Percentiles rank a stretch among this genome's conserved stretches.
phyloP scores from a whole-genome alignment of 495 filamentous ascomycete species.

The Mycothermus thermophilus region DNA sequence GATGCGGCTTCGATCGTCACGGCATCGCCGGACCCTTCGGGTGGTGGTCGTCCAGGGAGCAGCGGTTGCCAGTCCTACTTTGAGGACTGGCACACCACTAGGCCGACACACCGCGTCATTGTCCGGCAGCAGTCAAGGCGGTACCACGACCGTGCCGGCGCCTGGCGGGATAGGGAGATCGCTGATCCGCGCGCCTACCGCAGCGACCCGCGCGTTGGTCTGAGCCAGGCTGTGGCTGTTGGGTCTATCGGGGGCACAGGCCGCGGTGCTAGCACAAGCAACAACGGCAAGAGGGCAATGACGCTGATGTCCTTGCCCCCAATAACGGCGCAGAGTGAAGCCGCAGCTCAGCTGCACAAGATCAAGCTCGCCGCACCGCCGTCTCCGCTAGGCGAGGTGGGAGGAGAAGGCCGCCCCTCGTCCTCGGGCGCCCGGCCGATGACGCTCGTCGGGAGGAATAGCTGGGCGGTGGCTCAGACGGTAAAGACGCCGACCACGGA shows the following conservation, averaged over 20 bases:
- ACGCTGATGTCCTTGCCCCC: too few species aligned
- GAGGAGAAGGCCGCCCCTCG: constrained; percentile 1
- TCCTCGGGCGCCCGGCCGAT: constrained; percentile 13
- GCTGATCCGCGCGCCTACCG: constrained; percentile 25
- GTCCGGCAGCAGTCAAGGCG: constrained; percentile 25
- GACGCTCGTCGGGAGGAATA: constrained; percentile 17
- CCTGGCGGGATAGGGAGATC: constrained; percentile 33
- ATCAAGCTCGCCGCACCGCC: constrained; percentile 18
- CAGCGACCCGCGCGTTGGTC: constrained; percentile 30
- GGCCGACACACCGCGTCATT: constrained; percentile 33
- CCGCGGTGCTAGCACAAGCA: constrained; percentile 4
- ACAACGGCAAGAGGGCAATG: too few species aligned
- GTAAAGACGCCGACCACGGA: constrained; percentile 13
- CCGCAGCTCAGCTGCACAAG: constrained; percentile 25
- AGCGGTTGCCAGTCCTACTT: background rate
- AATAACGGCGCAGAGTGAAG: constrained; percentile 24
- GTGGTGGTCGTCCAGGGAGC: too few species aligned
- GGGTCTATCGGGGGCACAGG: constrained; percentile 16
- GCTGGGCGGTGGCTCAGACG: constrained; percentile 20
- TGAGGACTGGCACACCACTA: constrained; percentile 13
- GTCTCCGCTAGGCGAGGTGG: constrained; percentile 8
- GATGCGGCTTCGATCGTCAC: background rate
- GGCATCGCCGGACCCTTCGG: background rate
- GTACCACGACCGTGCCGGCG: constrained; percentile 35
- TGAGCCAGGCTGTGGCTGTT: constrained; percentile 27